Evolutionary conservation across 2,329 filamentous ascomycete genomes (phyloP).

Genomic region (Aschersonia sp.): DNA sequence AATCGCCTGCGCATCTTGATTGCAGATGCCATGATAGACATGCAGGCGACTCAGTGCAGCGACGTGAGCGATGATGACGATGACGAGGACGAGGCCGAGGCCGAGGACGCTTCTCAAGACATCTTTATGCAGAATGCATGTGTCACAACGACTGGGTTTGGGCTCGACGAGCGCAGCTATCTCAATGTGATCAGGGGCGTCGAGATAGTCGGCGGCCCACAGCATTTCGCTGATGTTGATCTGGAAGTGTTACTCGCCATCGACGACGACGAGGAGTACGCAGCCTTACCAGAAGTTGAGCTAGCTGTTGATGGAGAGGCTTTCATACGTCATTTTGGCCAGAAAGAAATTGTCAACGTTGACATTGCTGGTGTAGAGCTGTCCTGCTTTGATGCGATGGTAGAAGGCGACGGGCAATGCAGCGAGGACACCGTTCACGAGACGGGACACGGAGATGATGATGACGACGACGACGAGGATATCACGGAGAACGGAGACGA

Average conservation of each 20-base stretch:
- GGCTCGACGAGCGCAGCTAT: constrained; percentile 7
- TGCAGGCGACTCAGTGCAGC: too few relatives aligned
- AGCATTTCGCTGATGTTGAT: constrained; percentile 7
- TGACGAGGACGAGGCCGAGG: constrained; percentile 4
- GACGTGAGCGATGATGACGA: background rate
- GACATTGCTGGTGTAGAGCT: constrained; percentile 10
- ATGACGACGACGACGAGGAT: background rate
- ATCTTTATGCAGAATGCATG: constrained; percentile 8
- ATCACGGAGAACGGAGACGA: background rate
- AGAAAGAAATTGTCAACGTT: constrained; percentile 11
- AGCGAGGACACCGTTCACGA: background rate
- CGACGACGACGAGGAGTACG: constrained; percentile 10
- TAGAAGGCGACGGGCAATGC: background rate
- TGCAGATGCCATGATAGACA: too few relatives aligned
- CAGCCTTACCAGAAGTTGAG: constrained; percentile 14
- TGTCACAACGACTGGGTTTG: constrained; percentile 1
- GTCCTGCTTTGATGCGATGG: constrained; percentile 2
- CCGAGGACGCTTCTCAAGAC: background rate
- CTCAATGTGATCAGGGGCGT: constrained; percentile 15
- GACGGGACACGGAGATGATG: background rate
- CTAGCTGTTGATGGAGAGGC: constrained; percentile 13
- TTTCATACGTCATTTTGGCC: constrained; percentile 11
- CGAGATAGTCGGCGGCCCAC: constrained; percentile 7
- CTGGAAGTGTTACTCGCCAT: constrained; percentile 15
- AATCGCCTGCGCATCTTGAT: too few relatives aligned